Evolutionary conservation across 768 basidiomycete genomes (phyloP).

Genomic region (Naganishia kalamii): DNA sequence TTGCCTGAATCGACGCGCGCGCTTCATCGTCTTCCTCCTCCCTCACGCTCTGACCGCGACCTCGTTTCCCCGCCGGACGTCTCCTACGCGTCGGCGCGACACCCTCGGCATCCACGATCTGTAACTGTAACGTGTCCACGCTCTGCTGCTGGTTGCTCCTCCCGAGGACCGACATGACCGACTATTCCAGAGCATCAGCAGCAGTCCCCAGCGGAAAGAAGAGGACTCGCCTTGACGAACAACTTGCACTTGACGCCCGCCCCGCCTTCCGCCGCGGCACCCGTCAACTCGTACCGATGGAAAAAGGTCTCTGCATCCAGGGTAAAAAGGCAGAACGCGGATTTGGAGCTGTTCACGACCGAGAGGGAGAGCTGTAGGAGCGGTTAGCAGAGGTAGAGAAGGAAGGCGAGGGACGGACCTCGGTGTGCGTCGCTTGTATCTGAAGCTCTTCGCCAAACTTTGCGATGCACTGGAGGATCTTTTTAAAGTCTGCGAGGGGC

Average conservation of each 20-base stretch:
- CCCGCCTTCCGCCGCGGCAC: constrained; percentile 23
- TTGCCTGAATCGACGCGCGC: constrained; percentile 27
- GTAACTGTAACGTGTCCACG: constrained; percentile 35
- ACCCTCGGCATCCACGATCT: constrained; percentile 29
- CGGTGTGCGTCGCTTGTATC: constrained; percentile 36
- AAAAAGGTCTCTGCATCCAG: constrained; percentile 35
- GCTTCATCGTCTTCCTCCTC: constrained; percentile 31
- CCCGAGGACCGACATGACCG: constrained; percentile 38
- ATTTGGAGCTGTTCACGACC: constrained; percentile 39
- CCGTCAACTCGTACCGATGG: constrained; percentile 31
- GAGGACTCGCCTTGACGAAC: constrained; percentile 39
- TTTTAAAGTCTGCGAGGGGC: constrained; percentile 30
- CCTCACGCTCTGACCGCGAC: not conserved
- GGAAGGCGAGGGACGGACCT: constrained; percentile 14
- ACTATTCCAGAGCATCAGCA: constrained; percentile 21
- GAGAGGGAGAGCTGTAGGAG: constrained; percentile 38
- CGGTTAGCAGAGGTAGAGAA: not conserved
- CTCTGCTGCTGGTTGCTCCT: constrained; percentile 32
- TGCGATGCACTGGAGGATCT: constrained; percentile 40
- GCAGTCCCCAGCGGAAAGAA: not conserved
- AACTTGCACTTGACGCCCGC: constrained; percentile 39
- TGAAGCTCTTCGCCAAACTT: constrained; percentile 44
- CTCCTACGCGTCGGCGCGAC: constrained; percentile 10
- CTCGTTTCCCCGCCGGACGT: not conserved
- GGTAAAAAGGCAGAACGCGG: constrained; percentile 42